Conservation (phyloP, 768 basidiomycete species). For the Cubamyces lactineus region DNA sequence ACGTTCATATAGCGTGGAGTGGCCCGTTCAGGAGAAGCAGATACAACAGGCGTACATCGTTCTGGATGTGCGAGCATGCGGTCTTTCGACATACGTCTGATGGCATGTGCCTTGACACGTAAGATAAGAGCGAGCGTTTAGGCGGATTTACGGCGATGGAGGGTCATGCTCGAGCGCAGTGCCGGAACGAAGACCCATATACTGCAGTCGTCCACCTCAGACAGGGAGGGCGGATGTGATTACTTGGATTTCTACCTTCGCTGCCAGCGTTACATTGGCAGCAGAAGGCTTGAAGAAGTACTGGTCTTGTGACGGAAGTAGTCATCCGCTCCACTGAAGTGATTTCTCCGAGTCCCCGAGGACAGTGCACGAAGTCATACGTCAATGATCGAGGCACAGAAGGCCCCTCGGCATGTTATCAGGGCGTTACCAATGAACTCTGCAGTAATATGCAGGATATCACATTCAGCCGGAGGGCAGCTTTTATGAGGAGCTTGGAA, state of each 20-base stretch:
- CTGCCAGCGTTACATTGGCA: neutral
- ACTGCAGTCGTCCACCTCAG: neutral
- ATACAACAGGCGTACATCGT: neutral
- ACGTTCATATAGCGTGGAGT: neutral
- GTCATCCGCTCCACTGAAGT: neutral
- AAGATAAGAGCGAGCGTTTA: conserved; percentile 10
- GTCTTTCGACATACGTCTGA: neutral
- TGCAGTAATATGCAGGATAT: too few species aligned
- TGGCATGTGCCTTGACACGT: neutral
- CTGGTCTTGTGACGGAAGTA: neutral
- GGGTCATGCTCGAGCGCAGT: conserved; percentile 4
- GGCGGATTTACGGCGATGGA: conserved; percentile 9
- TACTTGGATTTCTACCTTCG: neutral
- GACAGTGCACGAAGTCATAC: neutral
- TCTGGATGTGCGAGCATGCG: conserved; percentile 1
- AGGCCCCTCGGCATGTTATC: too few species aligned
- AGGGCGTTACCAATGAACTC: too few species aligned
- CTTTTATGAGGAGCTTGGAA: too few species aligned
- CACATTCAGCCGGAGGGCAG: too few species aligned
- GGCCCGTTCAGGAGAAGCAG: neutral
- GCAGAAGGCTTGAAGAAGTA: neutral
- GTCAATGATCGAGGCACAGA: neutral
- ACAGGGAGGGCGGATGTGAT: neutral
- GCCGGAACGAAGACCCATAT: neutral
- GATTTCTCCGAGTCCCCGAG: neutral